phyloP scores from a whole-genome alignment of 306 rosid genomes.

The Trichosanthes cucumerina region DNA sequence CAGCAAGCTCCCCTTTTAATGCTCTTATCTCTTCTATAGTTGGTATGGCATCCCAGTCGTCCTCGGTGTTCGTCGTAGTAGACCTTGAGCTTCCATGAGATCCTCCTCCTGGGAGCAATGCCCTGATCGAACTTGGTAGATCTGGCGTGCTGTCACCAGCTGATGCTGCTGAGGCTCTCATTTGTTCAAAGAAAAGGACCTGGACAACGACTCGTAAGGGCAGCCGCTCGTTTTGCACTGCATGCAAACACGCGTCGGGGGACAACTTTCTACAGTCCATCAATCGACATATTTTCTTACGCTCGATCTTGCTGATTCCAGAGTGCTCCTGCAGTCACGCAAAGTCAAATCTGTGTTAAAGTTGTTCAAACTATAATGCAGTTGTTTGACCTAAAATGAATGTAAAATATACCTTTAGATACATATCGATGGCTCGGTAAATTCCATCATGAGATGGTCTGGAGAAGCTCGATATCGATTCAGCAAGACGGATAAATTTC shows the following conservation, averaged over 20 bases:
- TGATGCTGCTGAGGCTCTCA: slow-evolving; percentile 48
- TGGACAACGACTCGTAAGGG: slow-evolving; percentile 79
- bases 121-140: slow-evolving; percentile 46
- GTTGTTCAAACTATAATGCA: not conserved
- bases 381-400: not conserved
- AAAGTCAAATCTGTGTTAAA: not conserved
- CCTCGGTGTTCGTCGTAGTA: slow-evolving; percentile 69
- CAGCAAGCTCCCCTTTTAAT: slow-evolving; percentile 54
- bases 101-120: slow-evolving; percentile 50
- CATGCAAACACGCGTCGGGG: slow-evolving; percentile 86
- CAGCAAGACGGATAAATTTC: slow-evolving; percentile 54
- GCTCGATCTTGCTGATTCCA: slow-evolving; percentile 75
- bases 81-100: slow-evolving; percentile 87
- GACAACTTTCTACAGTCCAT: slow-evolving; percentile 92
- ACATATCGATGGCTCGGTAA: slow-evolving; percentile 87
- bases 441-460: slow-evolving; percentile 71
- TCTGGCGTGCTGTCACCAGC: slow-evolving; percentile 59
- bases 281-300: slow-evolving; percentile 69
- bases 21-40: slow-evolving; percentile 59
- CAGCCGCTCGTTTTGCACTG: slow-evolving; percentile 86
- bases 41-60: slow-evolving; percentile 75
- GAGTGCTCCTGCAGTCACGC: slow-evolving; percentile 67
- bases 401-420: slow-evolving; percentile 42
- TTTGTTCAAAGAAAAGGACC: slow-evolving; percentile 88
- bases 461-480: slow-evolving; percentile 57